phyloP scores from a whole-genome alignment of 805 yeast species.

The Torulaspora delbrueckii region DNA sequence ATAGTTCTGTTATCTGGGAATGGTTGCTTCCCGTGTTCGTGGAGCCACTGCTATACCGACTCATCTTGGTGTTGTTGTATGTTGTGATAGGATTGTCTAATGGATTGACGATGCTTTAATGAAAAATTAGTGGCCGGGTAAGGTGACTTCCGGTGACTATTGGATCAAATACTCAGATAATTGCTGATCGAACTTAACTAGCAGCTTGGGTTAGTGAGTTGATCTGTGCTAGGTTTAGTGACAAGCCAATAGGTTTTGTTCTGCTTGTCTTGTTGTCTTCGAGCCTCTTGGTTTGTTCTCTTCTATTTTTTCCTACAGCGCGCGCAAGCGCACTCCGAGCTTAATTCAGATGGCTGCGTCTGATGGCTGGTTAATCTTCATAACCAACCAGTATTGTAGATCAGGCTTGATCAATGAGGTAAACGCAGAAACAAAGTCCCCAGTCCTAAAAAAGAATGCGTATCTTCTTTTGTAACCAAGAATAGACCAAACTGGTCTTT shows the following conservation, averaged over 20 bases:
- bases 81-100: background rate
- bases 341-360: conserved; percentile 6
- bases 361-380: conserved; percentile 2
- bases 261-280: background rate
- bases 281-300: background rate
- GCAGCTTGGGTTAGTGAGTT: no score
- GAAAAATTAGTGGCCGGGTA: background rate
- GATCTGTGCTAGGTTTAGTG: no score
- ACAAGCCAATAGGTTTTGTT: background rate
- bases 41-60: conserved; percentile 11
- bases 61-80: conserved; percentile 4
- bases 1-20: conserved; percentile 30
- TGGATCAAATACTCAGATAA: no score
- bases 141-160: background rate
- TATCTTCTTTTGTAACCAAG: conserved; percentile 1
- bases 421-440: background rate
- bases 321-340: conserved; percentile 4
- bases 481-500: background rate
- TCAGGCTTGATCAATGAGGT: background rate
- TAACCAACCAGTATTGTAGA: background rate
- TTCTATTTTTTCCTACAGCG: background rate
- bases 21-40: conserved; percentile 18
- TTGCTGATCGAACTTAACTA: no score
- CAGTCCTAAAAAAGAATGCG: background rate
- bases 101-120: background rate